Percentiles rank a stretch among this genome's conserved stretches.
These are phyloP conservation scores for Botrytis aclada DNA, from an alignment of 2,329 filamentous ascomycete species.

Conservation along the genomic window DNA sequence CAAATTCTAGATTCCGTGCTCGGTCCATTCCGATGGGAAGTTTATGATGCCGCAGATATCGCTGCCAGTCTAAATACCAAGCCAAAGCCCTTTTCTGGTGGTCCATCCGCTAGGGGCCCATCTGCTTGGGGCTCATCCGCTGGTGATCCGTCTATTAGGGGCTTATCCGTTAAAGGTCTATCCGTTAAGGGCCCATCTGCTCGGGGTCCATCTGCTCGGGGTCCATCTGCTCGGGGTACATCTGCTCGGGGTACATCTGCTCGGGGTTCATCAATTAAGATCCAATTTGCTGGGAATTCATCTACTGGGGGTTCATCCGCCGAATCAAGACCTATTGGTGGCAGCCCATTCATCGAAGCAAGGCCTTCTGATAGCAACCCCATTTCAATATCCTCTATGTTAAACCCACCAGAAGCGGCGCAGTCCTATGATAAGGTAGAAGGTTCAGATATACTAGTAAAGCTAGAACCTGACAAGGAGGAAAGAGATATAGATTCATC, in stretches of 20 bases:
- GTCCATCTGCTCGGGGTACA: too few species aligned
- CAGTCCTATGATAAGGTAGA: too few species aligned
- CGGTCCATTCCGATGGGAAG: not conserved
- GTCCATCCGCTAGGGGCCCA: not conserved
- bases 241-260: too few species aligned
- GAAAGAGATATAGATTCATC: not conserved
- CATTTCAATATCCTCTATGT: not conserved
- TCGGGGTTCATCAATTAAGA: too few species aligned
- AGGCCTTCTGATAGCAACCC: not conserved
- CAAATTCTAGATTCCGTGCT: not conserved
- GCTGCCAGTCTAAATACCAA: too few species aligned
- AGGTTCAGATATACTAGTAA: not conserved
- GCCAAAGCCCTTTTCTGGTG: not conserved
- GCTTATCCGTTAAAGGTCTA: too few species aligned
- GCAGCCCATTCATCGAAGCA: not conserved
- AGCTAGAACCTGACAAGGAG: not conserved
- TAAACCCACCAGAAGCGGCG: not conserved
- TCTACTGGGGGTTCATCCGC: too few species aligned
- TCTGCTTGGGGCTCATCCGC: not conserved
- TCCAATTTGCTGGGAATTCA: too few species aligned
- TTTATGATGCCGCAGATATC: not conserved
- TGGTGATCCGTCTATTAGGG: not conserved
- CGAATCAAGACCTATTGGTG: too few species aligned
- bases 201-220: too few species aligned
- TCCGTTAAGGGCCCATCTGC: too few species aligned